A percentile compares a stretch with the other conserved stretches of the same genome.
phyloP scores from a whole-genome alignment of 805 yeast species.

The Pichia californica region DNA sequence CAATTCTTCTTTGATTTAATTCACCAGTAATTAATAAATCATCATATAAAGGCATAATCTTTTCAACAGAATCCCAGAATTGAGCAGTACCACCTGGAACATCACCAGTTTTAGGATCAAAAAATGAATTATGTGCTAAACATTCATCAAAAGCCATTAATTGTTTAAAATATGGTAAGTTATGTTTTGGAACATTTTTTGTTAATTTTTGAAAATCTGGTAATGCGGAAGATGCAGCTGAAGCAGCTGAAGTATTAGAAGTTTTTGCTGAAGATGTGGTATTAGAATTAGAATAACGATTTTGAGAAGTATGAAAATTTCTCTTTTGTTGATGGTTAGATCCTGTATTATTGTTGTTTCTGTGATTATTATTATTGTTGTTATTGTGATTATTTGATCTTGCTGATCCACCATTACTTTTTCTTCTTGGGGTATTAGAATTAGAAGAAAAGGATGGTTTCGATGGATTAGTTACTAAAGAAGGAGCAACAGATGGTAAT shows the following conservation, averaged over 20 bases:
- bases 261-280: not conserved
- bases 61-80: slow-evolving; percentile 46
- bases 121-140: slow-evolving; percentile 28
- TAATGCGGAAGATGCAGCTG: not conserved
- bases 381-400: not conserved
- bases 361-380: not conserved
- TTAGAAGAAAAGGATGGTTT: not conserved
- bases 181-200: slow-evolving; percentile 22
- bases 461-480: too few species aligned
- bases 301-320: slow-evolving; percentile 8
- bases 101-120: slow-evolving; percentile 30
- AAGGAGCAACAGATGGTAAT: too few species aligned
- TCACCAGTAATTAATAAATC: slow-evolving; percentile 42
- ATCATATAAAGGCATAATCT: slow-evolving; percentile 44
- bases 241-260: not conserved
- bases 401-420: not conserved
- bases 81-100: slow-evolving; percentile 30
- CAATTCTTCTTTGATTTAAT: slow-evolving; percentile 37
- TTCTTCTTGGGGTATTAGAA: not conserved
- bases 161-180: slow-evolving; percentile 45
- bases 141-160: slow-evolving; percentile 48
- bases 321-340: slow-evolving; percentile 3
- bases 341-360: not conserved
- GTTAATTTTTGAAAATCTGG: slow-evolving; percentile 13
- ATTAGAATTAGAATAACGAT: not conserved